Conservation (phyloP, 2,329 filamentous ascomycete genomes). For the Penicillium psychrosexuale region DNA sequence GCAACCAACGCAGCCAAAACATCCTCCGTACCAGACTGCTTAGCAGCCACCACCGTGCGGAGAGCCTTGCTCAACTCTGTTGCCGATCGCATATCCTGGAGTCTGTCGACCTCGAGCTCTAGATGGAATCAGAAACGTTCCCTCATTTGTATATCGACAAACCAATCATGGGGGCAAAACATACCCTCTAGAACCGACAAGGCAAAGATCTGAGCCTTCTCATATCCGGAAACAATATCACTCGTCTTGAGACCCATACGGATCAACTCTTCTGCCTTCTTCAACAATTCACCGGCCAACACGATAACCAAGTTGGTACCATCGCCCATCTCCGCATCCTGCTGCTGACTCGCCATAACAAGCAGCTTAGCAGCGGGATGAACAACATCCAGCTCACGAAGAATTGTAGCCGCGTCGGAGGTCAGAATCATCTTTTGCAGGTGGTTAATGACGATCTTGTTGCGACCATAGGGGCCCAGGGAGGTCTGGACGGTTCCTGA, state of each 20-base stretch:
- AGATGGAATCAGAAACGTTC: constrained; percentile 12
- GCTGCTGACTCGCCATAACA: constrained; percentile 98
- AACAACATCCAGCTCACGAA: constrained; percentile 95
- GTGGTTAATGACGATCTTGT: constrained; percentile 99
- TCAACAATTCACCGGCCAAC: constrained; percentile 87
- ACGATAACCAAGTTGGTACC: constrained; percentile 97
- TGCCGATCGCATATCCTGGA: constrained; percentile 76
- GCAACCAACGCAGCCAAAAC: constrained; percentile 82
- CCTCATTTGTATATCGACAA: constrained; percentile 1
- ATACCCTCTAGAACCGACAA: constrained; percentile 74
- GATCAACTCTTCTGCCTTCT: constrained; percentile 94
- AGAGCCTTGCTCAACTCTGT: constrained; percentile 91
- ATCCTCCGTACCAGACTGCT: constrained; percentile 92
- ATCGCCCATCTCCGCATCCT: constrained; percentile 98
- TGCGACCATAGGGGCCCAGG: constrained; percentile 92
- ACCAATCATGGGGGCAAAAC: constrained; percentile 16
- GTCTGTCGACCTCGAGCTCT: constrained; percentile 86
- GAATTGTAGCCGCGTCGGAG: constrained; percentile 94
- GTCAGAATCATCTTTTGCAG: constrained; percentile 99
- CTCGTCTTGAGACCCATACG: constrained; percentile 98
- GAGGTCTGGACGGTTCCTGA: constrained; percentile 95
- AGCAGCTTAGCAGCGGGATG: constrained; percentile 96
- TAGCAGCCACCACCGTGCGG: constrained; percentile 90
- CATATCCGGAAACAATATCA: constrained; percentile 93
- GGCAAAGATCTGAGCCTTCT: constrained; percentile 87